Evolutionary conservation across 352 stramenopile species (phyloP).

Genomic region (Blastocystis hominis): DNA sequence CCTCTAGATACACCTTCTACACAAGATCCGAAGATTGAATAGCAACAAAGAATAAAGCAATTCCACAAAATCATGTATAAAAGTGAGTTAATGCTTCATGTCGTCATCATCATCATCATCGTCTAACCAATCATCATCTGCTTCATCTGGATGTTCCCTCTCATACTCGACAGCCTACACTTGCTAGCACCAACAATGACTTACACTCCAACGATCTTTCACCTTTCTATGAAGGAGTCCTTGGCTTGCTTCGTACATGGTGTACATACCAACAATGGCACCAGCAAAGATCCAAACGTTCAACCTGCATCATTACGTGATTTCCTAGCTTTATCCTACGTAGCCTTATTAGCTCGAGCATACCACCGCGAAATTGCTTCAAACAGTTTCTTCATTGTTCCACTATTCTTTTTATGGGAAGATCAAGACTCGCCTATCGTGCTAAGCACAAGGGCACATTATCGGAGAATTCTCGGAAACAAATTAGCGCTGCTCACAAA

Average conservation of each 20-base stretch:
- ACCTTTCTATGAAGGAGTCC: not conserved
- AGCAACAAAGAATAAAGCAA: no score
- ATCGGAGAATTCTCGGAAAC: slow-evolving; percentile 24
- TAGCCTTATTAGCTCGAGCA: not conserved
- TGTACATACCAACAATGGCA: slow-evolving; percentile 11
- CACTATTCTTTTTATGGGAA: not conserved
- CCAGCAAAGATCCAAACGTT: slow-evolving; percentile 44
- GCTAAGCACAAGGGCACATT: slow-evolving; percentile 34
- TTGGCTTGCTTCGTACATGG: slow-evolving; percentile 7
- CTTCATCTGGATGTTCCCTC: not conserved
- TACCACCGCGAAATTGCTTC: not conserved
- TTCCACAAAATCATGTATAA: no score
- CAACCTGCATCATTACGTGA: not conserved
- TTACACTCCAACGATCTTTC: slow-evolving; percentile 13
- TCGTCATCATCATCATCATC: slow-evolving; percentile 11
- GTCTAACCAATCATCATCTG: not conserved
- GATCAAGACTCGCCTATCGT: slow-evolving; percentile 9
- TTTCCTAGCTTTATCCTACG: not conserved
- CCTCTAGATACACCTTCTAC: no score
- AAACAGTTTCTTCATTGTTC: not conserved
- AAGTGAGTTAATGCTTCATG: no score
- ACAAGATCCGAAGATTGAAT: no score
- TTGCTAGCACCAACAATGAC: not conserved
- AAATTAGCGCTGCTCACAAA: slow-evolving; percentile 30
- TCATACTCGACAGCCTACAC: not conserved